Evolutionary conservation across 805 yeast genomes (phyloP), one percentile per base, ranked within the genome.

Genomic region (Isabelozyma heimii): DNA sequence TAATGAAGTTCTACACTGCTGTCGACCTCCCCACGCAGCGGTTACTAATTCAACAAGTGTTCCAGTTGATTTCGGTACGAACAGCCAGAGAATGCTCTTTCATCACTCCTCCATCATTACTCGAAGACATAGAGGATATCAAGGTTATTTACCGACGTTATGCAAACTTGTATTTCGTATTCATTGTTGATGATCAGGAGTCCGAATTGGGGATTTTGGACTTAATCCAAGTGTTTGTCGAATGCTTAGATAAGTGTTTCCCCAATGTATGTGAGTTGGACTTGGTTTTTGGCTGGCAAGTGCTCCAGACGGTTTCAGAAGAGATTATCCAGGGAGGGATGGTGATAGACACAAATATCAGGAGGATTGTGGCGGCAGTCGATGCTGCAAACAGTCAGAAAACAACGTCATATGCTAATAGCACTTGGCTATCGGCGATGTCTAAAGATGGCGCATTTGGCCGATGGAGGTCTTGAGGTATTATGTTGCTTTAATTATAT

Each of bases 241-340:
- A 94, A 66, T 87, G 96, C 46, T 76, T 94, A 55, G 97, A 94
- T 64, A 83, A 87, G 50, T 94, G 99, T 67, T 94, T 94, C 69
- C 85, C 84, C 52, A 91, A 91, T 60, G 99, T 94, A 6, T 91
- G 97, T 66, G 99, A 94, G 63, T 76, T 94, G 57, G 99, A 94
- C 69, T 76, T 94, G 53, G 97, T 94, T n/a, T 92, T 91, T 70
- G 97, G 97, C 14, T 94, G 99, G 98, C 97, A 94, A 68, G 95
- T 91, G 5, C 72, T 92, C 30, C 95, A 92, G 63, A 86, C 96
- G 1, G 97, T 92, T 1, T 67, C 91, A 44, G 94, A 86, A 59
- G 98, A 94, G 60, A 87, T 94, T 33, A 85, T 94, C 1, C 98
- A 94, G 64, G 99, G 98, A 24, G 99, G 99, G 0, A 86, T 94